A percentile compares a stretch with the other conserved stretches of the same genome.
Conservation (phyloP, 2,329 filamentous ascomycete genomes). For the Rhinocladiella mackenziei region DNA sequence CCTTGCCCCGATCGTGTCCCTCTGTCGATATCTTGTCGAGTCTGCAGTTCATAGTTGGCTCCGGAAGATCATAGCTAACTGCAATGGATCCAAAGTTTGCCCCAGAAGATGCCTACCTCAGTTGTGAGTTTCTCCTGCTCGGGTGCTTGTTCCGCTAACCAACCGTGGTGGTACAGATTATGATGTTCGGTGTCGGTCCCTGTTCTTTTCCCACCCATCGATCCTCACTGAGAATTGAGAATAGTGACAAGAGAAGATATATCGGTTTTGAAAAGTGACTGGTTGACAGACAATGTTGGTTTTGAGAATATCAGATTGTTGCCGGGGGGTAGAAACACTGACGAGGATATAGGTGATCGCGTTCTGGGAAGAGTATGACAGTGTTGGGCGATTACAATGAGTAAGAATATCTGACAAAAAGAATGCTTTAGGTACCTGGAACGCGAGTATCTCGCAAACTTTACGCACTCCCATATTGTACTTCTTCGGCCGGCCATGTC, state of each 20-base stretch:
- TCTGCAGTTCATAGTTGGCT: too few relatives aligned
- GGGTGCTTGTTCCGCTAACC: slow-evolving; percentile 1
- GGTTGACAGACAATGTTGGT: slow-evolving; percentile 90
- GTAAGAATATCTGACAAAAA: slow-evolving; percentile 8
- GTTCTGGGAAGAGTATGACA: slow-evolving; percentile 88
- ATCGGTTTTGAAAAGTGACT: slow-evolving; percentile 82
- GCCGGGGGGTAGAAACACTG: slow-evolving; percentile 1
- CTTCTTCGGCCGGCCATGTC: slow-evolving; percentile 91
- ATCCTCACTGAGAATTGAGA: slow-evolving; percentile 13
- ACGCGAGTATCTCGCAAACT: slow-evolving; percentile 75
- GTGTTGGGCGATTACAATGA: neutral
- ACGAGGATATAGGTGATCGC: slow-evolving; percentile 67
- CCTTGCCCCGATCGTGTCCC: neutral
- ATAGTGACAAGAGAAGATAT: slow-evolving; percentile 85
- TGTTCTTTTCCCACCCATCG: neutral
- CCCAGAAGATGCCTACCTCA: slow-evolving; percentile 66
- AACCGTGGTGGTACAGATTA: slow-evolving; percentile 48
- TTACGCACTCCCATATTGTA: slow-evolving; percentile 78
- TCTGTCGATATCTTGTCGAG: neutral
- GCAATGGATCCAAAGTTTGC: slow-evolving; percentile 38
- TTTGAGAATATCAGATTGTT: neutral
- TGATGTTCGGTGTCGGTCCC: slow-evolving; percentile 58
- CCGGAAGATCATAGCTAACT: slow-evolving; percentile 11
- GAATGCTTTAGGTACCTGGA: slow-evolving; percentile 64
- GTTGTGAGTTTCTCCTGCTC: slow-evolving; percentile 52